Evolutionary conservation across 148 eudicot genomes (phyloP), one percentile per base, ranked within the genome.

Genomic region (Vaccinium macrocarpon): DNA sequence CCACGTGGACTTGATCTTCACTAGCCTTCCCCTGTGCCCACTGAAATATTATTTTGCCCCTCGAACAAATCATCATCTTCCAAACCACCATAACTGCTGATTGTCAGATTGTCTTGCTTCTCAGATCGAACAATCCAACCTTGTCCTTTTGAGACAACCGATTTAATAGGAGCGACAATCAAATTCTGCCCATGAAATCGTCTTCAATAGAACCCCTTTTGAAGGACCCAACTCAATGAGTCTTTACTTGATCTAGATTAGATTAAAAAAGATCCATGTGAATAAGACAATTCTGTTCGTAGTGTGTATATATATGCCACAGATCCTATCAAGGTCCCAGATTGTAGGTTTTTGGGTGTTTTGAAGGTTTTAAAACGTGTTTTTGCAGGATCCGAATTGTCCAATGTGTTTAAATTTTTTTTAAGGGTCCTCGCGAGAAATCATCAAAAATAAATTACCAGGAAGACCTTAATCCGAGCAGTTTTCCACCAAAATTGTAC

Each of bases 11-110:
- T 29, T 98, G 90, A 93, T 96, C 99, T 68, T 96, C 99, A 4
- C 99, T 97, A 0, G 98, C 99, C 84, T 93, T 96, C 0, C 99
- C 99, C 83, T 96, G 99, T 7, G 99, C 99, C 99, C 99, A 96
- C 84, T 96, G 97, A 11, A 96, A 87, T n/a, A 84, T 66, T 25
- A 25, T 95, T 95, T 86, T 91, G 91, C 70, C 86, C 86, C 62
- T 84, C 91, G 80, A 90, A 80, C 19, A 93, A 92, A 48, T 94
- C 94, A 29, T 81, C 93, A 50, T 91, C 97, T 46, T 90, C 95
- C 62, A 92, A 85, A 68, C 96, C 94, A 68, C 88, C 85, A 9
- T 91, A 95, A 27, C 93, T 94, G 21, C 92, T 90, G 9, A 85
- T 79, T 0, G 91, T 89, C 57, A 87, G 82, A 21, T 92, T 92